Conservation (phyloP, 2,329 filamentous ascomycete genomes). For the Aspergillus carbonarius region DNA sequence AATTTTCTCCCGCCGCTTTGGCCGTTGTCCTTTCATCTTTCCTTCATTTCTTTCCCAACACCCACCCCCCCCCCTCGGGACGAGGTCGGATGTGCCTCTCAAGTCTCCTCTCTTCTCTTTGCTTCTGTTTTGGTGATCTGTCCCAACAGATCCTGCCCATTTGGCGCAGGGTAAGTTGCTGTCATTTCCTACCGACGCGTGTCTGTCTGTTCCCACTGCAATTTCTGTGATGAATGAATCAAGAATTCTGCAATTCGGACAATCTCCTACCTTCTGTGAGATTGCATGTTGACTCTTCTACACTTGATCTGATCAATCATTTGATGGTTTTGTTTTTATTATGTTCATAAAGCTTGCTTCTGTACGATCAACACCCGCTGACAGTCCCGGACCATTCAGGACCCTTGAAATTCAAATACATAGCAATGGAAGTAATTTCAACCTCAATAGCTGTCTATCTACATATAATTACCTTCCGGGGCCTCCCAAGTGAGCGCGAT, state of each 20-base stretch:
- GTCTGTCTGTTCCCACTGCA: neutral
- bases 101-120: neutral
- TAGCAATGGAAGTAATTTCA: neutral
- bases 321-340: constrained; percentile 3
- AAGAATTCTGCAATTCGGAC: constrained; percentile 51
- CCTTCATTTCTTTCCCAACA: neutral
- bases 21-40: constrained; percentile 7
- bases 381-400: neutral
- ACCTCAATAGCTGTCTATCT: neutral
- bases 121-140: neutral
- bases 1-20: neutral
- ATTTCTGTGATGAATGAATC: constrained; percentile 38
- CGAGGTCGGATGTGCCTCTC: neutral
- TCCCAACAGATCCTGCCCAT: neutral
- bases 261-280: constrained; percentile 42
- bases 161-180: constrained; percentile 1
- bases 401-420: neutral
- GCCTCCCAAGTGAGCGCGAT: neutral
- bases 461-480: neutral
- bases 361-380: neutral
- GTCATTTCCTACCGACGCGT: constrained; percentile 11
- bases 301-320: constrained; percentile 45
- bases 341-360: constrained; percentile 10
- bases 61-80: neutral
- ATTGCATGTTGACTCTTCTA: constrained; percentile 48